These are phyloP conservation scores for Aspergillus pseudotamarii DNA, from an alignment of 2,329 filamentous ascomycete species.

Conservation along the genomic window DNA sequence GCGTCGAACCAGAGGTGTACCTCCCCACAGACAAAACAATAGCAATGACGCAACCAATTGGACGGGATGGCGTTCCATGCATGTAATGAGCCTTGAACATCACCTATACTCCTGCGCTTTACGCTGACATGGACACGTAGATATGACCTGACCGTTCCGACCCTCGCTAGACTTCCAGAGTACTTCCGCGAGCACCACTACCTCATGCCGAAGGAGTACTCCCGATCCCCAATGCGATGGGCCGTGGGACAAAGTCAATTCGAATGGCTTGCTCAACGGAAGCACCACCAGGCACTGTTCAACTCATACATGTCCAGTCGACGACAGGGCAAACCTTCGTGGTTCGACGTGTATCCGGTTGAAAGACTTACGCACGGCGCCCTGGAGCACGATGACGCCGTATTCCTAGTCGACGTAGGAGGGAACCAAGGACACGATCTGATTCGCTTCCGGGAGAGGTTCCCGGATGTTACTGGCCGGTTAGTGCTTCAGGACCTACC, in stretches of 20 bases:
- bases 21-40: conserved; percentile 30
- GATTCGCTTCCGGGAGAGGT: conserved; percentile 31
- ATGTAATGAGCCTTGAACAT: conserved; percentile 24
- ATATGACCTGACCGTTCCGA: conserved; percentile 36
- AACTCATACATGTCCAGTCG: conserved; percentile 40
- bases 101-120: not conserved
- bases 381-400: conserved; percentile 27
- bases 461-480: conserved; percentile 35
- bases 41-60: conserved; percentile 31
- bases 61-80: conserved; percentile 33
- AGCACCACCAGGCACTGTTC: conserved; percentile 31
- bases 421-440: conserved; percentile 47
- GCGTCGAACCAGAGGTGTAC: conserved; percentile 25
- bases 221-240: conserved; percentile 34
- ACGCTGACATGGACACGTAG: conserved; percentile 7
- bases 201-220: conserved; percentile 31
- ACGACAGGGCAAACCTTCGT: conserved; percentile 31
- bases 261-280: conserved; percentile 33
- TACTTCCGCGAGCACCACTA: conserved; percentile 33
- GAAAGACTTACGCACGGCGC: conserved; percentile 27
- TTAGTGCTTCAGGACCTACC: conserved; percentile 48
- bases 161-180: conserved; percentile 32
- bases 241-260: conserved; percentile 37
- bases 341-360: conserved; percentile 37
- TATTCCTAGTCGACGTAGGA: conserved; percentile 47